Evolutionary conservation across 345 rosid genomes (phyloP).

Genomic region (Camelina neglecta): DNA sequence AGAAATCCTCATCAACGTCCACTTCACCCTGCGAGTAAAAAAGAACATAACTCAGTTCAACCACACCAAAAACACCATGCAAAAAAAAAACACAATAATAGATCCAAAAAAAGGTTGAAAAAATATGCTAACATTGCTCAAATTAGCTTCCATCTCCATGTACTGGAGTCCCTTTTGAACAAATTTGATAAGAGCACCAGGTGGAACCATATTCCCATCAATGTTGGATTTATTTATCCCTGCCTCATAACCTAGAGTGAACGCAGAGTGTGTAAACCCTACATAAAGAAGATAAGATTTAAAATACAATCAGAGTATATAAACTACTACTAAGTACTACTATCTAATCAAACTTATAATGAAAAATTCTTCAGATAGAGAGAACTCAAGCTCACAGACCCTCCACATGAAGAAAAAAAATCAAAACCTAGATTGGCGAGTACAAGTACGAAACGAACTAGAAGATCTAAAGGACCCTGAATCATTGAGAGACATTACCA

Average conservation of each 20-base stretch:
- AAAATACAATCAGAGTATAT: slow-evolving; percentile 1
- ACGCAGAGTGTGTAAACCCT: slow-evolving; percentile 92
- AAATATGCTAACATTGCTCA: slow-evolving; percentile 69
- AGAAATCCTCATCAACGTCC: slow-evolving; percentile 93
- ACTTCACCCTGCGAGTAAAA: slow-evolving; percentile 61
- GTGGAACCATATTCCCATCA: slow-evolving; percentile 95
- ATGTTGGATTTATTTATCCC: slow-evolving; percentile 82
- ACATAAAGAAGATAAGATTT: slow-evolving; percentile 28
- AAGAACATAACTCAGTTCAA: background rate
- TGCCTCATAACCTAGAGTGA: slow-evolving; percentile 93
- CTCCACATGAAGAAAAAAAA: too few species aligned
- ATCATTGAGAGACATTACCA: background rate
- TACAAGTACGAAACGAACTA: background rate
- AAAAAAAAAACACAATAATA: slow-evolving; percentile 7
- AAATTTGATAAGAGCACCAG: slow-evolving; percentile 87
- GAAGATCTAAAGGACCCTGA: slow-evolving; percentile 23
- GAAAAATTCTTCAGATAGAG: background rate
- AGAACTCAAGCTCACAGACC: background rate
- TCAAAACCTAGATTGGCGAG: background rate
- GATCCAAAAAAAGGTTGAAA: slow-evolving; percentile 9
- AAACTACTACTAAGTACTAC: background rate
- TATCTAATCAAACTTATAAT: background rate
- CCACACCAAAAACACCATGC: slow-evolving; percentile 2
- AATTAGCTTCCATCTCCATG: slow-evolving; percentile 98
- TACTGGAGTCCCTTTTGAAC: slow-evolving; percentile 96